Evolutionary conservation across 2,329 filamentous ascomycete genomes (phyloP).

Genomic region (Ceratocystis destructans): DNA sequence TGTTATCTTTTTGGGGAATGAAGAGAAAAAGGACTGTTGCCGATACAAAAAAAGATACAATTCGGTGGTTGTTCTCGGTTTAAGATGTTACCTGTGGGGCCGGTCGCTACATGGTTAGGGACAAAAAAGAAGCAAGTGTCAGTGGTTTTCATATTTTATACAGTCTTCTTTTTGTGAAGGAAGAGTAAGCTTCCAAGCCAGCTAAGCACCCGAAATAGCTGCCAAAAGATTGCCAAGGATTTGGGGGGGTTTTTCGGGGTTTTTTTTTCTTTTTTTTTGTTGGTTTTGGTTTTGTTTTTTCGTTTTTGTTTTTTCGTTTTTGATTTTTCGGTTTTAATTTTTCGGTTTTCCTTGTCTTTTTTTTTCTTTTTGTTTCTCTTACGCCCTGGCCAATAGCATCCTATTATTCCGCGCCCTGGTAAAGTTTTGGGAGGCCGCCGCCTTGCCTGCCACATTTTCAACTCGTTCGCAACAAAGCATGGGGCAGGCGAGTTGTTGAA

Average conservation of each 20-base stretch:
- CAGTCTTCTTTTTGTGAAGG: not conserved
- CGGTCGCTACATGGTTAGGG: not conserved
- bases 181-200: slow-evolving; percentile 1
- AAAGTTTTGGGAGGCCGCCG: slow-evolving; percentile 1
- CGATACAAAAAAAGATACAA: not conserved
- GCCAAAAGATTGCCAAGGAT: not conserved
- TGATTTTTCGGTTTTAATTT: too few relatives aligned
- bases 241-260: too few relatives aligned
- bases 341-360: too few relatives aligned
- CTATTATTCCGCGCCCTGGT: not conserved
- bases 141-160: not conserved
- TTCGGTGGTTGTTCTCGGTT: not conserved
- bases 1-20: too few relatives aligned
- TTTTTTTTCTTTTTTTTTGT: too few relatives aligned
- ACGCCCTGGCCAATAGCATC: not conserved
- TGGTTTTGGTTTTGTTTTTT: too few relatives aligned
- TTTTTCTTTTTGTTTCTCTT: too few relatives aligned
- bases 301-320: too few relatives aligned
- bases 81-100: not conserved
- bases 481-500: not conserved
- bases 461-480: not conserved
- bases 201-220: too few relatives aligned
- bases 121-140: not conserved
- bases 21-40: not conserved
- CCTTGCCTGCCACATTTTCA: not conserved